Percentiles rank a stretch among this genome's conserved stretches.
These are phyloP conservation scores for Plasmodium gonderi DNA, from an alignment of 169 alveolate species.

Conservation along the genomic window DNA sequence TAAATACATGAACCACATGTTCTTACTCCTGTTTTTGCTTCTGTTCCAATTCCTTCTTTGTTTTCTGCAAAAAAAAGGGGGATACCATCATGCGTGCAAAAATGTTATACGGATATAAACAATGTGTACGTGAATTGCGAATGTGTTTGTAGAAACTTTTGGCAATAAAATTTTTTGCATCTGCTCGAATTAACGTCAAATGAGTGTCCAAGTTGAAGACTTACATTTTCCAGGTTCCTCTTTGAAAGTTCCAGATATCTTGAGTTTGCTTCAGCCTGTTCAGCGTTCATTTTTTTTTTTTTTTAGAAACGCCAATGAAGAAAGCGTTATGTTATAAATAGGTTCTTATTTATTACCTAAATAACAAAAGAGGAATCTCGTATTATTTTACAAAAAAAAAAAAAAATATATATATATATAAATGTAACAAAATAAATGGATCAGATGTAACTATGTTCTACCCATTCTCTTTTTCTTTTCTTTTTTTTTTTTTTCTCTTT, in stretches of 20 bases:
- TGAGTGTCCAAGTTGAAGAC: background rate
- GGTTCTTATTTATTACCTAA: background rate
- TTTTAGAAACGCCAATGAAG: background rate
- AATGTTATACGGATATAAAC: background rate
- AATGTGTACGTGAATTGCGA: background rate
- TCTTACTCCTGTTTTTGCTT: constrained; percentile 49
- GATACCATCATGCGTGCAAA: background rate
- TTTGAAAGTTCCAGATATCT: constrained; percentile 48
- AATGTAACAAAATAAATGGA: background rate
- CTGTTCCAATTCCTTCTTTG: constrained; percentile 37
- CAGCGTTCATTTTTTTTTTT: constrained; percentile 36
- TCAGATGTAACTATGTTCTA: background rate
- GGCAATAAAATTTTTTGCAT: background rate
- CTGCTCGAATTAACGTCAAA: background rate
- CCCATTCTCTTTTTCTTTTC: background rate
- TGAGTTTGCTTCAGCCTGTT: constrained; percentile 60
- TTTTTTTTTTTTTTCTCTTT: background rate
- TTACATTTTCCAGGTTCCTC: constrained; percentile 68
- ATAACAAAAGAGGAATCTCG: background rate
- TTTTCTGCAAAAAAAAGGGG: constrained; percentile 11
- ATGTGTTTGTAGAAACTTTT: background rate
- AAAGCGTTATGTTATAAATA: background rate
- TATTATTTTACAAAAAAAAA: background rate
- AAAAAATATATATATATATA: background rate
- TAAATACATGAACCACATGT: background rate